These are phyloP conservation scores for Przewalskia tangutica DNA, from an alignment of 257 asterid genomes.

Conservation along the genomic window DNA sequence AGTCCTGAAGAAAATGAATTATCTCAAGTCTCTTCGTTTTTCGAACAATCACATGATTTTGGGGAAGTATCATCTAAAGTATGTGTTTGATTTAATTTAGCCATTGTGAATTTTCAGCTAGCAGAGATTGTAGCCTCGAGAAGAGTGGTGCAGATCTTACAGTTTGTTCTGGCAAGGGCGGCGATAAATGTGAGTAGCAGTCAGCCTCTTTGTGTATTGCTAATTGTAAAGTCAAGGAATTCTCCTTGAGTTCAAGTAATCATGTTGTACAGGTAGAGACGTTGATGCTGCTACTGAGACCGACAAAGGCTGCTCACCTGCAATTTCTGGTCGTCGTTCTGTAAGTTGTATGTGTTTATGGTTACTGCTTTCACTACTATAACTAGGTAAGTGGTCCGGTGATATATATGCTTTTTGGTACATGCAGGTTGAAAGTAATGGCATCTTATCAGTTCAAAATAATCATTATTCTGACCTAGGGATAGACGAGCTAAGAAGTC, in stretches of 20 bases:
- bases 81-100: constrained; percentile 14
- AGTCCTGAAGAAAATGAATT: neutral
- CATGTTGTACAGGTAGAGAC: constrained; percentile 40
- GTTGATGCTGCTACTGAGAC: constrained; percentile 21
- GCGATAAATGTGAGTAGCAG: constrained; percentile 29
- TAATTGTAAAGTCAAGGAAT: neutral
- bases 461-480: constrained; percentile 32
- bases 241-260: constrained; percentile 7
- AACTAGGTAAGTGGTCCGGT: constrained; percentile 37
- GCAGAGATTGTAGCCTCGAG: constrained; percentile 37
- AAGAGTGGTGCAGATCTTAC: constrained; percentile 22
- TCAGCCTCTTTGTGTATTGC: constrained; percentile 1
- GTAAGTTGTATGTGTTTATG: constrained; percentile 99
- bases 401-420: constrained; percentile 26
- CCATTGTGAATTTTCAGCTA: constrained; percentile 38
- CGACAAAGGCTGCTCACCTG: constrained; percentile 37
- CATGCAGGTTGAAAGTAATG: constrained; percentile 76
- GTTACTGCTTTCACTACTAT: constrained; percentile 31
- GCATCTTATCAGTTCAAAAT: constrained; percentile 40
- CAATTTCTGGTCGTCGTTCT: constrained; percentile 73
- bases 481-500: constrained; percentile 26
- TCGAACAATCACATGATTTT: neutral
- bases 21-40: neutral
- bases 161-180: constrained; percentile 19
- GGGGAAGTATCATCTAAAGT: neutral